phyloP scores from a whole-genome alignment of 208 protist genomes.

The Trypanosoma brucei region DNA sequence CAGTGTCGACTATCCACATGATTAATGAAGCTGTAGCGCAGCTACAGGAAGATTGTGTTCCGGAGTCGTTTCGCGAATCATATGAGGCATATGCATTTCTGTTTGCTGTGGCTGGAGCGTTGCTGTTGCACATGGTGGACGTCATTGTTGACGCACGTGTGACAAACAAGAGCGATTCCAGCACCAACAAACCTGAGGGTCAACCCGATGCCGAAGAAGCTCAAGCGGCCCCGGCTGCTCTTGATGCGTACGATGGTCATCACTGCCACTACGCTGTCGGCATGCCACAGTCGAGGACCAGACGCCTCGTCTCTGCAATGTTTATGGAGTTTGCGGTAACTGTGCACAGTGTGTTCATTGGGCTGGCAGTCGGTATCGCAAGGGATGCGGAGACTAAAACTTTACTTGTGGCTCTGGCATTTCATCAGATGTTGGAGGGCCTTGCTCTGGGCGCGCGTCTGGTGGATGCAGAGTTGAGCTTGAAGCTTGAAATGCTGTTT shows the following conservation, averaged over 20 bases:
- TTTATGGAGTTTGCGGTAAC: constrained; percentile 54
- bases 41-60: constrained; percentile 37
- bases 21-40: constrained; percentile 36
- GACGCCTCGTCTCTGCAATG: constrained; percentile 2
- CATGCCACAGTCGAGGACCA: not conserved
- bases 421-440: constrained; percentile 32
- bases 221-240: not conserved
- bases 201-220: not conserved
- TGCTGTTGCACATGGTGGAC: constrained; percentile 63
- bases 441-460: constrained; percentile 22
- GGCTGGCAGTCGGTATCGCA: constrained; percentile 48
- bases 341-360: constrained; percentile 66
- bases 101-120: constrained; percentile 38
- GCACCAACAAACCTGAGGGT: not conserved
- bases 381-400: constrained; percentile 19
- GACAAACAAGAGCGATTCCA: constrained; percentile 1
- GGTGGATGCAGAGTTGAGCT: constrained; percentile 18
- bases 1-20: constrained; percentile 58
- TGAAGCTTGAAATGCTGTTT: constrained; percentile 29
- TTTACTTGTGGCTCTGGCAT: constrained; percentile 19
- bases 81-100: constrained; percentile 45
- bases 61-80: constrained; percentile 24
- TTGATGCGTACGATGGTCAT: not conserved
- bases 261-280: not conserved
- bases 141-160: constrained; percentile 25